These are phyloP conservation scores for Termitomyces sp. DNA, from an alignment of 768 basidiomycete genomes.

Conservation along the genomic window DNA sequence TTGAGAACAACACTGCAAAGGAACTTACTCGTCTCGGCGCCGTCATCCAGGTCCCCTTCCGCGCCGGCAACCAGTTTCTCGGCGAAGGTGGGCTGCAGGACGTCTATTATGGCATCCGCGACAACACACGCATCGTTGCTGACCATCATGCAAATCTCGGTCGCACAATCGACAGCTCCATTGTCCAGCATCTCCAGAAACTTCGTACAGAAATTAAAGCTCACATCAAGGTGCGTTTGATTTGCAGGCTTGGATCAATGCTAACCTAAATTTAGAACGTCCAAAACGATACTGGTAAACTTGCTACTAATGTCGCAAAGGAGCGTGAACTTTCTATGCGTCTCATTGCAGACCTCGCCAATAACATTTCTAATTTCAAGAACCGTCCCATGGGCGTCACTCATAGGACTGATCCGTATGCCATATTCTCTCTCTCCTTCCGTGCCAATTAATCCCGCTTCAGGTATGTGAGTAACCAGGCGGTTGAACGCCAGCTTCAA, in stretches of 20 bases:
- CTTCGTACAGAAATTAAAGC: constrained; percentile 95
- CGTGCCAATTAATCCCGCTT: background rate
- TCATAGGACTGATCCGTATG: constrained; percentile 80
- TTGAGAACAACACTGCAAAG: constrained; percentile 90
- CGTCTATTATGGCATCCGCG: constrained; percentile 87
- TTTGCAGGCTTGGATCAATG: too few species aligned
- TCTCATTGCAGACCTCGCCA: constrained; percentile 83
- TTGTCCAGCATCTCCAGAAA: constrained; percentile 97
- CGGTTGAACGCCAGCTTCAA: constrained; percentile 72
- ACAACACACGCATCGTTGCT: constrained; percentile 89
- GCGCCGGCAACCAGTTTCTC: constrained; percentile 93
- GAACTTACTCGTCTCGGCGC: constrained; percentile 92
- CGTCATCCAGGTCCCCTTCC: constrained; percentile 96
- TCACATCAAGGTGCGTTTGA: constrained; percentile 75
- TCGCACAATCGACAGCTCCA: constrained; percentile 92
- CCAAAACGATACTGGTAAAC: constrained; percentile 93
- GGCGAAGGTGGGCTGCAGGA: constrained; percentile 99
- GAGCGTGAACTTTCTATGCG: constrained; percentile 88
- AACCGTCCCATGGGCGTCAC: constrained; percentile 89
- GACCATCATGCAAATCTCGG: constrained; percentile 97
- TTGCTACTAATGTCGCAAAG: constrained; percentile 87
- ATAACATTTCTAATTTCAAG: constrained; percentile 86
- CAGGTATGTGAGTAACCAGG: constrained; percentile 61
- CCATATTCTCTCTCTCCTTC: constrained; percentile 18
- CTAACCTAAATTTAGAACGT: constrained; percentile 53